Evolutionary conservation across 148 eudicot genomes (phyloP).

Genomic region (Suaeda aralocaspica): DNA sequence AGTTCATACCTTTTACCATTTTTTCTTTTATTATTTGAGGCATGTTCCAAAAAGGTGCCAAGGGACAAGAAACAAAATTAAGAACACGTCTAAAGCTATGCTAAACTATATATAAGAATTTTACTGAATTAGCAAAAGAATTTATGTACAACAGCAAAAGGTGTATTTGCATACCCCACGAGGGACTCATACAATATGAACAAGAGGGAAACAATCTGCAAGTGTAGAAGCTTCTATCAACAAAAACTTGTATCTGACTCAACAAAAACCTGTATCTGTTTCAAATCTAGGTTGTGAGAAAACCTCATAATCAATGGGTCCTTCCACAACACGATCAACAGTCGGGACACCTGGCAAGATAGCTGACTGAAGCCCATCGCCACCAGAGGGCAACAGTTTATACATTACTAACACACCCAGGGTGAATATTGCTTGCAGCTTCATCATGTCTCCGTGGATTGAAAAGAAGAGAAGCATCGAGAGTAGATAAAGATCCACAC

Average conservation of each 20-base stretch:
- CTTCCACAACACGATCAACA: constrained; percentile 72
- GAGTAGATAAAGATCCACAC: constrained; percentile 80
- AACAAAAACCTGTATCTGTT: too few species aligned
- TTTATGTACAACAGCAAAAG: constrained; percentile 26
- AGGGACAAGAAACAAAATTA: neutral
- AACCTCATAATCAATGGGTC: constrained; percentile 85
- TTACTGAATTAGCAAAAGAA: neutral
- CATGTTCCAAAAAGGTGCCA: neutral
- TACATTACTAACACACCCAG: constrained; percentile 69
- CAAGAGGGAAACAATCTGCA: constrained; percentile 1
- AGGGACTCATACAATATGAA: constrained; percentile 6
- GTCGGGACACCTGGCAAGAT: constrained; percentile 65
- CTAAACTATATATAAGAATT: constrained; percentile 1
- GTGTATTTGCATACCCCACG: constrained; percentile 4
- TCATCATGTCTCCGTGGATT: constrained; percentile 78
- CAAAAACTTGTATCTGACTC: constrained; percentile 41
- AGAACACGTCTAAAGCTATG: constrained; percentile 6
- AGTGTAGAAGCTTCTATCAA: constrained; percentile 27
- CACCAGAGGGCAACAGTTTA: constrained; percentile 73
- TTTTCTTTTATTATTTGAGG: neutral
- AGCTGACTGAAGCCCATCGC: constrained; percentile 68
- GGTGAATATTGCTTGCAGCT: constrained; percentile 94
- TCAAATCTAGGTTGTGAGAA: constrained; percentile 85
- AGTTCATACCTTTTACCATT: neutral
- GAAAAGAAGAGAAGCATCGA: constrained; percentile 89